Percentiles rank a stretch among this genome's conserved stretches.
phyloP scores from a whole-genome alignment of 495 filamentous ascomycete genomes.

The Neurospora africana region DNA sequence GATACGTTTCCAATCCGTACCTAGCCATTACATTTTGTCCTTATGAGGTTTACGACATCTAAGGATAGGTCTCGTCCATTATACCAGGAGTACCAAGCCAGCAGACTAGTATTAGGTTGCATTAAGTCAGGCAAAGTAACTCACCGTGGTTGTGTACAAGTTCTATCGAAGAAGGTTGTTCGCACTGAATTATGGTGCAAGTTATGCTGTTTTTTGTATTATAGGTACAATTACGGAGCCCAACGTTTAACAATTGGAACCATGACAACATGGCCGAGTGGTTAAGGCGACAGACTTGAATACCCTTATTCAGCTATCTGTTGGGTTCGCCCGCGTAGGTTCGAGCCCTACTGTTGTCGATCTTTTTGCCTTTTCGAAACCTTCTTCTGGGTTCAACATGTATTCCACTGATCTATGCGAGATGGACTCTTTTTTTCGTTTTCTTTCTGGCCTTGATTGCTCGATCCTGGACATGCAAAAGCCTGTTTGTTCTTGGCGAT shows the following conservation, averaged over 20 bases:
- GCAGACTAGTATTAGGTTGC: no score
- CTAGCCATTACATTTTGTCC: no score
- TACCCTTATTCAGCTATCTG: constrained; percentile 16
- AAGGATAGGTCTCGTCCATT: no score
- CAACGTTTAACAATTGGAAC: neutral
- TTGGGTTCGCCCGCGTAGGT: constrained; percentile 22
- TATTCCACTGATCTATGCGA: neutral
- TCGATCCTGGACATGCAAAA: neutral
- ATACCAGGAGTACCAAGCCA: no score
- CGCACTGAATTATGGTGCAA: neutral
- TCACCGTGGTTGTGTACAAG: no score
- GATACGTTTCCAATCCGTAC: no score
- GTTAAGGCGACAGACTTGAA: constrained; percentile 25
- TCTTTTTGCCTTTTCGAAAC: neutral
- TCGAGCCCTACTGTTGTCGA: constrained; percentile 19
- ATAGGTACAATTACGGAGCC: neutral
- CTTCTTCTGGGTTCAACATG: neutral
- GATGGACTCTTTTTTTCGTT: neutral
- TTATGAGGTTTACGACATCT: no score
- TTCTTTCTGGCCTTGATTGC: neutral
- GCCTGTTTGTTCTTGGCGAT: neutral
- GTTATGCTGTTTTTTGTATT: neutral
- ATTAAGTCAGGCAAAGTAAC: no score
- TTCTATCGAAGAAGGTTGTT: no score
- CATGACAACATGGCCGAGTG: constrained; percentile 20